Conservation (phyloP, 352 stramenopile species). For the Pythium aristosporum region DNA sequence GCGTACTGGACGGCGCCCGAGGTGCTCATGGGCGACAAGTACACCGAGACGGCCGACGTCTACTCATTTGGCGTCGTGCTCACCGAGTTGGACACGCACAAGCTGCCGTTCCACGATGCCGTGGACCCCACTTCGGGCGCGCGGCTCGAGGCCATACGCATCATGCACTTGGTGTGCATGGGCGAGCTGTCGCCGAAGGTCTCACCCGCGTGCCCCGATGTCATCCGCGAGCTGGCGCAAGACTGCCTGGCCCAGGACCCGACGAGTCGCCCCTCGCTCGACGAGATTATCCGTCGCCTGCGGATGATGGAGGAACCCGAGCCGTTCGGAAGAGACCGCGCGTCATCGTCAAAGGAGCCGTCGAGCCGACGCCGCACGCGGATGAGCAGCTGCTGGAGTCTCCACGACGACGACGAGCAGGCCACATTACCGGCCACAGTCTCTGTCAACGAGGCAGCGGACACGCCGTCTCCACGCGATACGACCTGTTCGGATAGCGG, state of each 20-base stretch:
- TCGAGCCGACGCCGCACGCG: slow-evolving; percentile 4
- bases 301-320: background rate
- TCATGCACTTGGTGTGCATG: slow-evolving; percentile 27
- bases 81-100: slow-evolving; percentile 30
- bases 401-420: slow-evolving; percentile 8
- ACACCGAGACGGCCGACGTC: slow-evolving; percentile 36
- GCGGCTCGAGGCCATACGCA: slow-evolving; percentile 22
- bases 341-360: background rate
- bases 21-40: slow-evolving; percentile 38
- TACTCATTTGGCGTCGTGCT: slow-evolving; percentile 42
- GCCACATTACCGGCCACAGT: background rate
- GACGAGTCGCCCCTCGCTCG: slow-evolving; percentile 28
- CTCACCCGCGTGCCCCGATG: slow-evolving; percentile 17
- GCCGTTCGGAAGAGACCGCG: background rate
- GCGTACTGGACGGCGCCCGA: slow-evolving; percentile 48
- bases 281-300: slow-evolving; percentile 28
- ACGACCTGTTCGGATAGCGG: slow-evolving; percentile 13
- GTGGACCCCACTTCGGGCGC: slow-evolving; percentile 12
- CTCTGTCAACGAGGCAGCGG: background rate
- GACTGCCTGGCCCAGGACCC: slow-evolving; percentile 31
- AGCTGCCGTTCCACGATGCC: slow-evolving; percentile 29
- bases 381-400: slow-evolving; percentile 19
- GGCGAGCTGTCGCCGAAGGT: slow-evolving; percentile 32
- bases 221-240: slow-evolving; percentile 24
- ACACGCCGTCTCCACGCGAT: slow-evolving; percentile 7